phyloP scores from a whole-genome alignment of 257 asterid genomes.

The Lycium ferocissimum region DNA sequence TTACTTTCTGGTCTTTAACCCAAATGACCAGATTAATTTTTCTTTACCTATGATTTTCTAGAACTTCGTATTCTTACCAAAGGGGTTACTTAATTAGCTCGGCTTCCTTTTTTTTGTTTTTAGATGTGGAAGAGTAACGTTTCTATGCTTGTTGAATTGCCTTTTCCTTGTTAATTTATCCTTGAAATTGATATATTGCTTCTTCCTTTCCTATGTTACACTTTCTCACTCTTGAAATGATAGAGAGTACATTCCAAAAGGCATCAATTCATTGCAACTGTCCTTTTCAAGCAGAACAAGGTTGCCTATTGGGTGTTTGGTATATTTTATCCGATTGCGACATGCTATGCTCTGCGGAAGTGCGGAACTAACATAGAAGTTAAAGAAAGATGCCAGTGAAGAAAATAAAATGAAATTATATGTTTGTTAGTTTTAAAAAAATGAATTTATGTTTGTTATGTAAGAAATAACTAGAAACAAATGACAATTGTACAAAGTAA shows the following conservation, averaged over 20 bases:
- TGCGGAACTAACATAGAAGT: neutral
- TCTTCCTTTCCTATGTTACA: neutral
- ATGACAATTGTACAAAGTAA: neutral
- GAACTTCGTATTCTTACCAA: neutral
- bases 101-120: neutral
- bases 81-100: neutral
- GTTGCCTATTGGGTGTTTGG: neutral
- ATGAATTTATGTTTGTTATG: neutral
- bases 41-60: neutral
- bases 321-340: neutral
- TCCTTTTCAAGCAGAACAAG: constrained; percentile 5
- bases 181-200: neutral
- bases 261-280: neutral
- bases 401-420: too few relatives aligned
- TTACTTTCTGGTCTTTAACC: neutral
- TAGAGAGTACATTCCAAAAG: constrained; percentile 1
- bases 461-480: neutral
- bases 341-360: neutral
- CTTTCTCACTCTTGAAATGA: neutral
- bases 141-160: neutral
- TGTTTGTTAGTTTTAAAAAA: neutral
- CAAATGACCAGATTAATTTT: neutral
- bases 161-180: neutral
- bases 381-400: too few relatives aligned
- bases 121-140: neutral